phyloP scores from a whole-genome alignment of 1,284 basidiomycete species.

The Cutaneotrichosporon arboriforme region DNA sequence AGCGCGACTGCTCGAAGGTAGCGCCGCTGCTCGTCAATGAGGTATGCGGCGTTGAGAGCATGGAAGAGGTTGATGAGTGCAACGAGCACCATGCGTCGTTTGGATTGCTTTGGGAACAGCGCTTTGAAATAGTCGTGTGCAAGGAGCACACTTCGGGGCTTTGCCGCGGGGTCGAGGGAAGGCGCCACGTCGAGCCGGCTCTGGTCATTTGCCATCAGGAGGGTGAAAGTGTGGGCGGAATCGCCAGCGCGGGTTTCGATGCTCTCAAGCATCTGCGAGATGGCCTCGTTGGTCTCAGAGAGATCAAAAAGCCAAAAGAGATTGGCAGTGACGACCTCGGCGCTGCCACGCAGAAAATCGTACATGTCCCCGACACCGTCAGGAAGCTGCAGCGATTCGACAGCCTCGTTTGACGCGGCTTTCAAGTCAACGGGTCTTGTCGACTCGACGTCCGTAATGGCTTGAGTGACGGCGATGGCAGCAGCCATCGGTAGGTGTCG shows the following conservation, averaged over 20 bases:
- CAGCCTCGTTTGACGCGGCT: not conserved
- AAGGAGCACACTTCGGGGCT: slow-evolving; percentile 1
- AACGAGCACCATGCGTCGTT: slow-evolving; percentile 59
- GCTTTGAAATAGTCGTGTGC: slow-evolving; percentile 10
- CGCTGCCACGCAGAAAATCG: not conserved
- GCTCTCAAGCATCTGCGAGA: not conserved
- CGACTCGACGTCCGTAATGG: not conserved
- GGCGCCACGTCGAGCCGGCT: not conserved
- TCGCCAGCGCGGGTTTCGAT: not conserved
- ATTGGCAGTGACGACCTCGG: slow-evolving; percentile 13
- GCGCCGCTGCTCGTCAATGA: slow-evolving; percentile 81
- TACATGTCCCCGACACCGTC: not conserved
- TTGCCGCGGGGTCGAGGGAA: slow-evolving; percentile 4
- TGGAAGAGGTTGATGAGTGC: slow-evolving; percentile 69
- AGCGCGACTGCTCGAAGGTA: slow-evolving; percentile 67
- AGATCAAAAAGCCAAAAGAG: slow-evolving; percentile 23
- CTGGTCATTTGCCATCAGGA: slow-evolving; percentile 8
- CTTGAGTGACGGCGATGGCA: slow-evolving; percentile 16
- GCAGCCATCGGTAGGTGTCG: slow-evolving; percentile 24
- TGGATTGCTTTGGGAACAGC: slow-evolving; percentile 2
- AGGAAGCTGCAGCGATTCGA: not conserved
- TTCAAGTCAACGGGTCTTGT: too few relatives aligned
- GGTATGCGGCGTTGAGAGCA: slow-evolving; percentile 60
- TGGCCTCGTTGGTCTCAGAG: not conserved
- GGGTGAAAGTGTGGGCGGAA: slow-evolving; percentile 1